Conservation (phyloP, 768 basidiomycete genomes). For the Tylopilus intermedius region DNA sequence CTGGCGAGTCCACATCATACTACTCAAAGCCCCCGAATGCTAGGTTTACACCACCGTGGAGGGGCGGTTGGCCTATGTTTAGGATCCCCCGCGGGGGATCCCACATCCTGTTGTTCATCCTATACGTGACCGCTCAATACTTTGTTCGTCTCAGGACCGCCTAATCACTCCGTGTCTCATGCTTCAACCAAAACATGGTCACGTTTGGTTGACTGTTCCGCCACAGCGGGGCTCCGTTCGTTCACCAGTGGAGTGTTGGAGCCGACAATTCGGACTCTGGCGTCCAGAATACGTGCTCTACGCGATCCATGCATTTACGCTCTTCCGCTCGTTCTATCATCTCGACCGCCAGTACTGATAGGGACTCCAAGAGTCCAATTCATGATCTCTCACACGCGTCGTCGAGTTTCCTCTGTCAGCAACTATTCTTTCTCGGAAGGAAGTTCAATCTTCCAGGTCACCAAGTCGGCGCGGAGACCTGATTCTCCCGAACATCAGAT, state of each 20-base stretch:
- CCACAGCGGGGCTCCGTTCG: not conserved
- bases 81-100: no score
- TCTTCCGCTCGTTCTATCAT: no score
- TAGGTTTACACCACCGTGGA: not conserved
- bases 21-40: not conserved
- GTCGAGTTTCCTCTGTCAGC: no score
- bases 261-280: not conserved
- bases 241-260: not conserved
- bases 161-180: no score
- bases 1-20: not conserved
- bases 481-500: conserved; percentile 11
- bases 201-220: no score
- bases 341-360: no score
- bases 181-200: no score
- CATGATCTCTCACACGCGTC: no score
- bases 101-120: not conserved
- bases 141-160: not conserved
- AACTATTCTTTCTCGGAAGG: no score
- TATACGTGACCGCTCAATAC: not conserved
- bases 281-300: not conserved
- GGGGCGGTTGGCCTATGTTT: not conserved
- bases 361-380: no score
- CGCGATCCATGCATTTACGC: not conserved
- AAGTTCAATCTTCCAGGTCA: not conserved
- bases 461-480: no score